Evolutionary conservation across 805 yeast genomes (phyloP).

Genomic region (Tetrapisispora iriomotensis): DNA sequence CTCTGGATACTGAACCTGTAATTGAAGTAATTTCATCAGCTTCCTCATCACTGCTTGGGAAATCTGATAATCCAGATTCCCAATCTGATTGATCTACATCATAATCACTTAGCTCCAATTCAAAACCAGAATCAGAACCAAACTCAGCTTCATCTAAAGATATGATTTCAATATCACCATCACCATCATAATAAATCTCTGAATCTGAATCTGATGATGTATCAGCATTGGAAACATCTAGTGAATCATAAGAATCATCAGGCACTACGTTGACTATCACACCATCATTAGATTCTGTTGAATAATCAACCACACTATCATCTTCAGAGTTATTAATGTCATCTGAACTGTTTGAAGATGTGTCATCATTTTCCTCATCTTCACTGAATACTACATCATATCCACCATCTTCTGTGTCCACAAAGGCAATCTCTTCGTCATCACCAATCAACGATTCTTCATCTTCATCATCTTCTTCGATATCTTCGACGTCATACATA

Average conservation of each 20-base stretch:
- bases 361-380: constrained; percentile 21
- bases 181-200: constrained; percentile 11
- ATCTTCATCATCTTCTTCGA: constrained; percentile 43
- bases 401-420: constrained; percentile 29
- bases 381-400: constrained; percentile 28
- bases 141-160: constrained; percentile 18
- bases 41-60: constrained; percentile 24
- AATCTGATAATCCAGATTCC: constrained; percentile 30
- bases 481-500: constrained; percentile 80
- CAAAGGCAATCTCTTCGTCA: constrained; percentile 34
- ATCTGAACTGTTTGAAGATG: not conserved
- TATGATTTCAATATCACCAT: constrained; percentile 16
- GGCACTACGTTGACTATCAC: constrained; percentile 12
- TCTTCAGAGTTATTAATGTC: constrained; percentile 10
- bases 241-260: constrained; percentile 21
- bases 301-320: constrained; percentile 17
- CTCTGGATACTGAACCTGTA: constrained; percentile 10
- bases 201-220: constrained; percentile 22
- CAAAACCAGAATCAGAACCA: constrained; percentile 27
- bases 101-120: constrained; percentile 27
- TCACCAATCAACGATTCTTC: constrained; percentile 40
- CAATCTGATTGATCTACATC: constrained; percentile 29
- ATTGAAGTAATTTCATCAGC: constrained; percentile 23
- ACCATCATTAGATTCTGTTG: constrained; percentile 22
- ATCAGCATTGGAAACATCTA: constrained; percentile 22